Evolutionary conservation across 108 stramenopile species (phyloP).

Genomic region (Cyclotella choctawhatcheeana): DNA sequence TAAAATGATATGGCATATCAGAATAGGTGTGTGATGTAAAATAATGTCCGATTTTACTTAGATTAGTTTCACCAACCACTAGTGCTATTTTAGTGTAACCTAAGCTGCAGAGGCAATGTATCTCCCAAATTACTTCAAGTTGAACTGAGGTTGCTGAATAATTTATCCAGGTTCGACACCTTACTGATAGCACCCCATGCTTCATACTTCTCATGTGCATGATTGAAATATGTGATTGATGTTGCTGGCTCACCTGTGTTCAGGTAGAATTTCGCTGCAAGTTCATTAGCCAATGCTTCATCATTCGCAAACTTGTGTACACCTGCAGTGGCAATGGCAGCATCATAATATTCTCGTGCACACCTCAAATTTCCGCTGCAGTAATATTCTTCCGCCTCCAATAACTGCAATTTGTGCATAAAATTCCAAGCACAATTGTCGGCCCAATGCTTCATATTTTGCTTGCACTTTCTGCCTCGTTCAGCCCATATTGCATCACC

Average conservation of each 20-base stretch:
- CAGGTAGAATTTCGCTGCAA: constrained; percentile 21
- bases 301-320: constrained; percentile 15
- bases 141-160: constrained; percentile 1
- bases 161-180: too few relatives aligned
- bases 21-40: too few relatives aligned
- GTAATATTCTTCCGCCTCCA: constrained; percentile 32
- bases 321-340: constrained; percentile 22
- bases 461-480: constrained; percentile 1
- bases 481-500: not conserved
- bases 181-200: constrained; percentile 8
- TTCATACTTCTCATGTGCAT: constrained; percentile 21
- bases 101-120: too few relatives aligned
- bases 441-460: constrained; percentile 12
- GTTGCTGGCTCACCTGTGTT: not conserved
- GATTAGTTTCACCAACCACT: too few relatives aligned
- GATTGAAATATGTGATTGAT: constrained; percentile 11
- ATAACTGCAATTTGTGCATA: constrained; percentile 18
- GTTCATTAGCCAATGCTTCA: constrained; percentile 38
- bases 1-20: too few relatives aligned
- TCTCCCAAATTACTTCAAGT: too few relatives aligned
- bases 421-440: constrained; percentile 21
- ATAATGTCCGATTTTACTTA: too few relatives aligned
- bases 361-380: not conserved
- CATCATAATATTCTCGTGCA: constrained; percentile 13
- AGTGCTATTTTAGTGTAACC: too few relatives aligned